Base-by-base conservation (phyloP, 306 rosid genomes). In the Cicer pinnatifidum region DNA sequence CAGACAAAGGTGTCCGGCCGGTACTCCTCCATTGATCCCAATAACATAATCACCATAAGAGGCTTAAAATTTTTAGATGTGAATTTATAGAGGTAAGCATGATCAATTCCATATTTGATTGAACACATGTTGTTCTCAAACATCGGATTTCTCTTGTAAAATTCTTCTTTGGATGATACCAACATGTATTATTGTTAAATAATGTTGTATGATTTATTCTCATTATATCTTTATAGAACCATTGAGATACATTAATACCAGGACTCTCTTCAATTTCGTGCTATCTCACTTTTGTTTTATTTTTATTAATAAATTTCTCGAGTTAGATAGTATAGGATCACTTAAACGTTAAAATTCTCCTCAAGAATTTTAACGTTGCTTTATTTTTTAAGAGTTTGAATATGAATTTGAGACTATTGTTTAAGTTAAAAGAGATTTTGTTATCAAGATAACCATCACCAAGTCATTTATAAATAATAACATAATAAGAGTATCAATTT, bases 1-100 rank as follows among this genome's bases (percentile, higher is more conserved):
- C 1, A 59, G 99, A 80, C 97, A 91, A 69, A 87, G 99, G 88
- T 87, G 84, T 68, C 90, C 95, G 6, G 92, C 97, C 51, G 91
- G 91, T 54, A 88, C 83, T 78, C 88, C 84, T 81, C 76, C 88
- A 1, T 48, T 87, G 6, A 75, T 94, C 46, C 87, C 89, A 38
- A 88, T 91, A 83, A 86, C 90, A 63, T 91, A 82, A 85, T 83
- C 64, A 79, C 71, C 40, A 70, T 60, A 84, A 75, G 88, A 75
- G 91, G 83, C 83, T 88, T 80, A 82, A 78, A 79, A 77, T 48
- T 79, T 82, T 62, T 84, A 85, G 83, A 85, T 77, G 84, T 85
- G 82, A 67, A 78, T 85, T 84, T 83, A 79, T 80, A 90, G 91
- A 88, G 75, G 51, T 67, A 87, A 80, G 80, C 85, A 81, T 85